These are phyloP conservation scores for Hamamelis virginiana DNA, from an alignment of 164 flowering plant genomes.

Conservation along the genomic window DNA sequence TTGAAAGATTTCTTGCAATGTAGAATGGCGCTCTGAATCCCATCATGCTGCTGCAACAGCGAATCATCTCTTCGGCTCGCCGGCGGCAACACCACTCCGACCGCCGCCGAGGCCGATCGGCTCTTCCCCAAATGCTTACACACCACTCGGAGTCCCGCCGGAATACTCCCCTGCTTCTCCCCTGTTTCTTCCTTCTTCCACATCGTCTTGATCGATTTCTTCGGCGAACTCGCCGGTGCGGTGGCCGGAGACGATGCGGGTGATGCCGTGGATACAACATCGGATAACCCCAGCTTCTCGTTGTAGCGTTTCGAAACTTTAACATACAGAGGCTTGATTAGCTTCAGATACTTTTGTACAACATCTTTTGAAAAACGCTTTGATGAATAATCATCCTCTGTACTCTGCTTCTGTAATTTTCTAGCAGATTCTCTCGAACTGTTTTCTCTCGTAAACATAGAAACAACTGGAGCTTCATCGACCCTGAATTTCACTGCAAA, in stretches of 20 bases:
- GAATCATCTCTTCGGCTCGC: constrained; percentile 42
- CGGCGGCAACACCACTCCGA: constrained; percentile 10
- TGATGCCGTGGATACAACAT: constrained; percentile 9
- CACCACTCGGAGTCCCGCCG: constrained; percentile 21
- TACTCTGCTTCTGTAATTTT: constrained; percentile 1
- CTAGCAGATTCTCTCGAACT: constrained; percentile 18
- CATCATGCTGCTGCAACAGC: constrained; percentile 41
- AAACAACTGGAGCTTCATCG: constrained; percentile 9
- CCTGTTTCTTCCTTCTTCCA: background rate
- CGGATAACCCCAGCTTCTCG: constrained; percentile 10
- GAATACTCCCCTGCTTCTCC: constrained; percentile 8
- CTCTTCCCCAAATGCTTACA: constrained; percentile 40
- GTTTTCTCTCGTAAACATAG: constrained; percentile 20
- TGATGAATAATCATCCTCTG: constrained; percentile 11
- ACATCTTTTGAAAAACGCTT: constrained; percentile 28
- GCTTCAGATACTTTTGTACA: constrained; percentile 37
- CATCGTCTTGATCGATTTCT: background rate
- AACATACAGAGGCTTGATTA: constrained; percentile 33
- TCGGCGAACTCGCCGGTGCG: constrained; percentile 4
- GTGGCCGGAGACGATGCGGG: constrained; percentile 24
- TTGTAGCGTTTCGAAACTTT: constrained; percentile 20
- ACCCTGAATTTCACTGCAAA: constrained; percentile 15
- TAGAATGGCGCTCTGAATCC: constrained; percentile 53
- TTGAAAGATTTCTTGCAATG: constrained; percentile 54
- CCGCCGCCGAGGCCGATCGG: constrained; percentile 30